Conservation (phyloP, 129 eudicot genomes). For the Lactuca saligna region DNA sequence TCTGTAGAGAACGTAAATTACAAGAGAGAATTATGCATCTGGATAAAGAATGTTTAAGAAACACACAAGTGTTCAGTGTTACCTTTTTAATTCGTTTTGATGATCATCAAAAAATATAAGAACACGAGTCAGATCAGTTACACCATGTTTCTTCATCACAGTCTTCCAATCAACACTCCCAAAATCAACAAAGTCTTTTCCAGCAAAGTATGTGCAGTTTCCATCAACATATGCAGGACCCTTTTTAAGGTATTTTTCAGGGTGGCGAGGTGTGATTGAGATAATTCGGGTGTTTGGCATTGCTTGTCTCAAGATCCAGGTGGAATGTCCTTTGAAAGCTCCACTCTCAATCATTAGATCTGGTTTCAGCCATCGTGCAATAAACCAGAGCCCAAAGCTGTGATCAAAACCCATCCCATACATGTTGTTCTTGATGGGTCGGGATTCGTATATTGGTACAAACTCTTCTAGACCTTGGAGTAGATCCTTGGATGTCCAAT, state of each 20-base stretch:
- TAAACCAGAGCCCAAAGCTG: conserved; percentile 99
- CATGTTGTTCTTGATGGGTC: conserved; percentile 95
- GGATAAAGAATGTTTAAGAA: neutral
- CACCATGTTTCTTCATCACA: conserved; percentile 76
- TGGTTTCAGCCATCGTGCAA: conserved; percentile 90
- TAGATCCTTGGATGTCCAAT: conserved; percentile 93
- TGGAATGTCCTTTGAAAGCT: conserved; percentile 97
- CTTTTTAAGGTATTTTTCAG: conserved; percentile 88
- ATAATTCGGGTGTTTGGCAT: conserved; percentile 85
- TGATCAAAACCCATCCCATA: conserved; percentile 98
- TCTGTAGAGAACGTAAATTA: conserved; percentile 34
- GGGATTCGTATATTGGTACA: conserved; percentile 79
- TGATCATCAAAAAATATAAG: conserved; percentile 94
- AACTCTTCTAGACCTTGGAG: conserved; percentile 85
- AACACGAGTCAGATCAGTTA: conserved; percentile 65
- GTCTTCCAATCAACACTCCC: conserved; percentile 83
- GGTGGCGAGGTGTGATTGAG: conserved; percentile 94
- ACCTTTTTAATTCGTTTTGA: conserved; percentile 96
- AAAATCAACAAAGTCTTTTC: conserved; percentile 91
- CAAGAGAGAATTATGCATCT: neutral
- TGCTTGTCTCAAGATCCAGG: conserved; percentile 98
- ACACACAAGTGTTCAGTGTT: too few species aligned
- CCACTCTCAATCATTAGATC: conserved; percentile 98
- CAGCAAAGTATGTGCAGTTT: conserved; percentile 98
- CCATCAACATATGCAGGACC: conserved; percentile 96